phyloP scores from a whole-genome alignment of 208 protist genomes.

The Zelonia costaricensis region DNA sequence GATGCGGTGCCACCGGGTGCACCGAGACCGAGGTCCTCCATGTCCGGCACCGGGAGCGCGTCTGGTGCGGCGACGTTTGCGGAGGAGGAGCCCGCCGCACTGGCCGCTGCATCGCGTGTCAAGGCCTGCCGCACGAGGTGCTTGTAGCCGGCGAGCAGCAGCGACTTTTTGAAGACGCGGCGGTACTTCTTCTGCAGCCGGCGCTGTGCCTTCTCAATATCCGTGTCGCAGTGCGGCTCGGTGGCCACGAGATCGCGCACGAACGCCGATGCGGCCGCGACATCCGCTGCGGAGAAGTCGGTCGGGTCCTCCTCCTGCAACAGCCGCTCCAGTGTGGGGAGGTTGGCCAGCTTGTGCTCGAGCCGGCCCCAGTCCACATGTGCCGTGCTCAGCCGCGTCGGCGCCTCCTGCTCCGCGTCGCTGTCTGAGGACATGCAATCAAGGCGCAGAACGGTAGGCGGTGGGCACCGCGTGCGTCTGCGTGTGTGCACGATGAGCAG shows the following conservation, averaged over 20 bases:
- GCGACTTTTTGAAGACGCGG: slow-evolving; percentile 68
- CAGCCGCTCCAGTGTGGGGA: slow-evolving; percentile 72
- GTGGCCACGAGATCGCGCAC: slow-evolving; percentile 45
- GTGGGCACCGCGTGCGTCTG: not conserved
- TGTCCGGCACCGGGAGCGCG: slow-evolving; percentile 4
- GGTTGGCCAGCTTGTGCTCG: slow-evolving; percentile 59
- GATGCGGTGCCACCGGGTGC: not conserved
- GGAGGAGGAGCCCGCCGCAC: no score
- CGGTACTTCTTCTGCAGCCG: slow-evolving; percentile 72
- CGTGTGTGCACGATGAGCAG: no score
- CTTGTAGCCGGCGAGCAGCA: slow-evolving; percentile 82
- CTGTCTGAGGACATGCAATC: slow-evolving; percentile 24
- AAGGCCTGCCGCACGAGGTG: slow-evolving; percentile 33
- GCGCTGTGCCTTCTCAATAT: slow-evolving; percentile 46
- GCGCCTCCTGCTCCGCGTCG: slow-evolving; percentile 25
- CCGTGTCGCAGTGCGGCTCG: slow-evolving; percentile 30
- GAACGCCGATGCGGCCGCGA: slow-evolving; percentile 45
- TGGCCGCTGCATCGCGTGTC: no score
- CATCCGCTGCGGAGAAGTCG: slow-evolving; percentile 50
- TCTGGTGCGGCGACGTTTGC: no score
- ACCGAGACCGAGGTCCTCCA: slow-evolving; percentile 29
- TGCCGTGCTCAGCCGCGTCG: not conserved
- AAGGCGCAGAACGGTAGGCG: not conserved
- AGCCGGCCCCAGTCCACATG: slow-evolving; percentile 42
- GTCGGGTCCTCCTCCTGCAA: slow-evolving; percentile 73